Percentiles rank a stretch among this genome's conserved stretches.
phyloP scores from a whole-genome alignment of 2,329 filamentous ascomycete genomes.

The Alternaria burnsii region DNA sequence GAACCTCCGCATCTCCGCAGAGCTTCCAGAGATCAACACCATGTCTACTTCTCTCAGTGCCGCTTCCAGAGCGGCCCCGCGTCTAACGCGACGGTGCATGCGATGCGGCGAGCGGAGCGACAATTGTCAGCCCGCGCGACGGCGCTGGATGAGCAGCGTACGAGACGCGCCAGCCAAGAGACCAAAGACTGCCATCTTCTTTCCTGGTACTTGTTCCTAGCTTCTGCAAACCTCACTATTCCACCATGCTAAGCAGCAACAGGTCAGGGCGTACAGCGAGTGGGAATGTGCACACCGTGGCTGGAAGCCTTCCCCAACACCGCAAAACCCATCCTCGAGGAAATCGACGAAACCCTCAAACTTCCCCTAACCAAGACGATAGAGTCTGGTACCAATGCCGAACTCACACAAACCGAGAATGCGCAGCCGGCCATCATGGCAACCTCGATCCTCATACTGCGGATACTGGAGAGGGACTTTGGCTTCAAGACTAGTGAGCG shows the following conservation, averaged over 20 bases:
- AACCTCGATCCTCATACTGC: conserved; percentile 87
- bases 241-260: conserved; percentile 22
- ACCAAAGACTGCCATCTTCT: conserved; percentile 52
- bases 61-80: conserved; percentile 21
- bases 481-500: conserved; percentile 74
- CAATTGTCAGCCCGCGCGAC: conserved; percentile 10
- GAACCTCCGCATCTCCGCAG: conserved; percentile 20
- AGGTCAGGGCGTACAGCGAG: conserved; percentile 90
- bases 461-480: conserved; percentile 86
- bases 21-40: conserved; percentile 4
- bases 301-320: conserved; percentile 84
- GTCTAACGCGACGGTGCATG: conserved; percentile 27
- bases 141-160: conserved; percentile 45
- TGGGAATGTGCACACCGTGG: conserved; percentile 89
- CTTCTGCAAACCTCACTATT: background rate
- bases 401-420: conserved; percentile 82
- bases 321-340: conserved; percentile 77
- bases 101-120: conserved; percentile 27
- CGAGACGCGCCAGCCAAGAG: conserved; percentile 30
- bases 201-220: conserved; percentile 40
- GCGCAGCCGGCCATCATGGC: conserved; percentile 97
- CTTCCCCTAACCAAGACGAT: conserved; percentile 81
- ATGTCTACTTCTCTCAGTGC: conserved; percentile 29
- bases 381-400: conserved; percentile 77
- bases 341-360: conserved; percentile 81